Conservation (phyloP, 768 basidiomycete genomes). For the Rhizopogon sp. region DNA sequence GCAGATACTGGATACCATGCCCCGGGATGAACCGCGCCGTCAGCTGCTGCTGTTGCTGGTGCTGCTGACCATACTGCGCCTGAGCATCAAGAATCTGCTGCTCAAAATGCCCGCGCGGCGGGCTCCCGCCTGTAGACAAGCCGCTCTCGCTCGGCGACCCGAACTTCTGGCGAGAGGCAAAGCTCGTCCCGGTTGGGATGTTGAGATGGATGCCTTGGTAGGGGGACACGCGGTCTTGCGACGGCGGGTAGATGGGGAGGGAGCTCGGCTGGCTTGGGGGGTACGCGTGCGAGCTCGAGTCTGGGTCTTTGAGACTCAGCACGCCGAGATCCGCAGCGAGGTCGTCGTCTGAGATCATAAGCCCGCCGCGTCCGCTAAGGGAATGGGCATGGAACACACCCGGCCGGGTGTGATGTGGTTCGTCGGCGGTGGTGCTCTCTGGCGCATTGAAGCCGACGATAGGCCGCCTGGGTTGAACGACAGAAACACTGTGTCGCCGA, state of each 20-base stretch:
- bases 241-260: slow-evolving; percentile 66
- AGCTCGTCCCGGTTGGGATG: slow-evolving; percentile 44
- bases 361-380: slow-evolving; percentile 46
- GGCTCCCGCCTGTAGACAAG: slow-evolving; percentile 46
- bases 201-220: slow-evolving; percentile 61
- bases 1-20: slow-evolving; percentile 57
- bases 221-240: slow-evolving; percentile 46
- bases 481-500: slow-evolving; percentile 76
- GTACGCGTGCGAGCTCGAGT: slow-evolving; percentile 38
- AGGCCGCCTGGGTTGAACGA: slow-evolving; percentile 69
- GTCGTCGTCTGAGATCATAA: slow-evolving; percentile 76
- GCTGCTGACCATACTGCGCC: slow-evolving; percentile 23
- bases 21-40: slow-evolving; percentile 62
- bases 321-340: slow-evolving; percentile 66
- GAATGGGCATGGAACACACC: slow-evolving; percentile 29
- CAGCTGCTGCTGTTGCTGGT: slow-evolving; percentile 31
- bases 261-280: slow-evolving; percentile 70
- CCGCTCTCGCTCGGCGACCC: slow-evolving; percentile 64
- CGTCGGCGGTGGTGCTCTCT: slow-evolving; percentile 40
- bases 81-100: slow-evolving; percentile 36
- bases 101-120: slow-evolving; percentile 42
- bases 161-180: slow-evolving; percentile 41
- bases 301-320: slow-evolving; percentile 47
- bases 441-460: slow-evolving; percentile 68
- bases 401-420: slow-evolving; percentile 21